Percentiles rank a stretch among this genome's conserved stretches.
These are phyloP conservation scores for Nothomitra cinnamomea DNA, from an alignment of 2,329 filamentous ascomycete species.

Conservation along the genomic window DNA sequence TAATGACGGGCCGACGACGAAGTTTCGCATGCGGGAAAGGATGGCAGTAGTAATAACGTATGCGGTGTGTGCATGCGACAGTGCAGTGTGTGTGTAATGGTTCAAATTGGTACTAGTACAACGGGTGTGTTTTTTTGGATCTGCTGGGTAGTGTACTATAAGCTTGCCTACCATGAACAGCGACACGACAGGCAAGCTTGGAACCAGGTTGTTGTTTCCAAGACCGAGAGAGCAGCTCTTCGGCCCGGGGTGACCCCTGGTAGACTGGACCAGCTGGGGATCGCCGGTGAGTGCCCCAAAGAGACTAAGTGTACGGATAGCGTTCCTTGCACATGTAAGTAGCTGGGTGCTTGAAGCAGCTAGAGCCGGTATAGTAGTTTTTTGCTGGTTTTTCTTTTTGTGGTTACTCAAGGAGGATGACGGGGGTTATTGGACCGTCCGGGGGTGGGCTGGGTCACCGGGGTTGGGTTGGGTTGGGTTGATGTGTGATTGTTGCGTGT, in stretches of 20 bases:
- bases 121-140: not conserved
- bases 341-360: no score
- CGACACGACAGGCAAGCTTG: not conserved
- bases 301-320: not conserved
- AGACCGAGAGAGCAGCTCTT: not conserved
- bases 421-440: no score
- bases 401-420: no score
- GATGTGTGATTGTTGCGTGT: no score
- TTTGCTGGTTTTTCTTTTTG: no score
- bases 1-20: not conserved
- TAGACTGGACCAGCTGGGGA: not conserved
- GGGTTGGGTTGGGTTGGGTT: no score
- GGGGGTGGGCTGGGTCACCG: no score
- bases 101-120: not conserved
- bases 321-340: slow-evolving; percentile 3
- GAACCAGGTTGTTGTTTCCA: not conserved
- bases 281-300: not conserved
- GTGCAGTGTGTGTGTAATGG: not conserved
- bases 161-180: not conserved
- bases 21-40: not conserved
- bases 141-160: not conserved
- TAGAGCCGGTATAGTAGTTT: no score
- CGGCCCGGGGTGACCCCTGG: not conserved
- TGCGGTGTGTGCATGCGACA: not conserved
- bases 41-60: not conserved